phyloP scores from a whole-genome alignment of 1,284 basidiomycete species.

The Sporisorium sorghi region DNA sequence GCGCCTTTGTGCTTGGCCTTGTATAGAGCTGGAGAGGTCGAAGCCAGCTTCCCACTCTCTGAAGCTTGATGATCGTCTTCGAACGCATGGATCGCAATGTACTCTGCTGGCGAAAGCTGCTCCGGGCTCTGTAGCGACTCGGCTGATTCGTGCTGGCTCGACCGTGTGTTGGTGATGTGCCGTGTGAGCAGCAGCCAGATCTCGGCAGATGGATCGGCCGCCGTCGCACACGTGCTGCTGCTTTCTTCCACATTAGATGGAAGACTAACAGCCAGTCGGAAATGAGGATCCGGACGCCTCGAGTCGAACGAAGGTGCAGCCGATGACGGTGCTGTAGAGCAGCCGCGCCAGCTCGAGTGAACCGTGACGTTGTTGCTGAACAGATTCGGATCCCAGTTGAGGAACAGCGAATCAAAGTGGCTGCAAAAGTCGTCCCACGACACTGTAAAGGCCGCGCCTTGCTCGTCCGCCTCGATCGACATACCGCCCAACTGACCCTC shows the following conservation, averaged over 20 bases:
- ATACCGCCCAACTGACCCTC: slow-evolving; percentile 4
- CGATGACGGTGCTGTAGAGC: slow-evolving; percentile 8
- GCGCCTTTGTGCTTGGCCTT: slow-evolving; percentile 70
- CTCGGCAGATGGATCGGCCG: slow-evolving; percentile 61
- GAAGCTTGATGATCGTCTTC: slow-evolving; percentile 54
- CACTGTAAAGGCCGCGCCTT: slow-evolving; percentile 47
- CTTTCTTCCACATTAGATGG: background rate
- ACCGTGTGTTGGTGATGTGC: slow-evolving; percentile 73
- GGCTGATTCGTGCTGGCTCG: background rate
- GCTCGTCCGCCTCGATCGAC: background rate
- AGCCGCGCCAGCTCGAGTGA: slow-evolving; percentile 75
- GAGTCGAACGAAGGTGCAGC: background rate
- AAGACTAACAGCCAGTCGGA: slow-evolving; percentile 23
- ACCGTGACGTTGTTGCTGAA: slow-evolving; percentile 74
- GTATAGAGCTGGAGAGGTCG: slow-evolving; percentile 12
- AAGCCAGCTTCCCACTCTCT: background rate
- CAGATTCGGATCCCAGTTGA: slow-evolving; percentile 85
- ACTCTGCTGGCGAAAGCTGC: slow-evolving; percentile 73
- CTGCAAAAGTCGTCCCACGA: slow-evolving; percentile 80
- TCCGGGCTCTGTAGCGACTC: background rate
- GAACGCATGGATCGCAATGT: slow-evolving; percentile 78
- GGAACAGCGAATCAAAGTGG: slow-evolving; percentile 83
- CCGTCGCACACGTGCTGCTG: background rate
- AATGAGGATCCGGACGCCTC: slow-evolving; percentile 49
- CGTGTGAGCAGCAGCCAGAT: slow-evolving; percentile 85